Evolutionary conservation across 1,284 basidiomycete genomes (phyloP).

Genomic region (Salmacisia buchloeana): DNA sequence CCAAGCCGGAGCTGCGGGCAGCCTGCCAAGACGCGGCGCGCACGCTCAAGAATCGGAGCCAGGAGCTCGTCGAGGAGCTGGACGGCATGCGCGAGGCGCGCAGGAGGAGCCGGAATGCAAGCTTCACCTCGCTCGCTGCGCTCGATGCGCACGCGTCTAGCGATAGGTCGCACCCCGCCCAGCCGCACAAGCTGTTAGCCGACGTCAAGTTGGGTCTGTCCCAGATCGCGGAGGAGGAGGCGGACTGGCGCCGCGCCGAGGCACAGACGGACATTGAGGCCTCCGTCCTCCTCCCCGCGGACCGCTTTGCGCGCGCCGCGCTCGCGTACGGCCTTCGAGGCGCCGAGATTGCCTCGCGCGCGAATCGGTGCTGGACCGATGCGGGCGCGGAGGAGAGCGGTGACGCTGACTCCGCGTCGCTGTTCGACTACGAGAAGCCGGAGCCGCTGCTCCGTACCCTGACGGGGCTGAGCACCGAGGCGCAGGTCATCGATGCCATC

Average conservation of each 20-base stretch:
- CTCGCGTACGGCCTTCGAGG: slow-evolving; percentile 39
- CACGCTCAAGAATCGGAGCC: slow-evolving; percentile 12
- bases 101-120: slow-evolving; percentile 7
- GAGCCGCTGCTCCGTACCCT: slow-evolving; percentile 32
- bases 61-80: background rate
- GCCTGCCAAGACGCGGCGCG: slow-evolving; percentile 46
- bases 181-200: background rate
- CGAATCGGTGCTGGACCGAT: background rate
- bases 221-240: background rate
- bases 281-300: background rate
- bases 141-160: background rate
- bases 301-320: slow-evolving; percentile 30
- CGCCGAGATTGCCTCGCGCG: slow-evolving; percentile 15
- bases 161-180: too few species aligned
- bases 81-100: slow-evolving; percentile 14
- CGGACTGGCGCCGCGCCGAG: slow-evolving; percentile 1
- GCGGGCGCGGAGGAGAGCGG: background rate
- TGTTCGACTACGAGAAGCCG: background rate
- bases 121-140: background rate
- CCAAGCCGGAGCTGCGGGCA: slow-evolving; percentile 57
- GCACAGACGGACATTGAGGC: background rate
- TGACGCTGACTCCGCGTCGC: background rate
- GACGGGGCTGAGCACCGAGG: slow-evolving; percentile 41
- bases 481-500: slow-evolving; percentile 44
- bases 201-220: background rate